Percentiles rank a stretch among this genome's conserved stretches.
phyloP scores from a whole-genome alignment of 805 yeast genomes.

The Pichia manshurica region DNA sequence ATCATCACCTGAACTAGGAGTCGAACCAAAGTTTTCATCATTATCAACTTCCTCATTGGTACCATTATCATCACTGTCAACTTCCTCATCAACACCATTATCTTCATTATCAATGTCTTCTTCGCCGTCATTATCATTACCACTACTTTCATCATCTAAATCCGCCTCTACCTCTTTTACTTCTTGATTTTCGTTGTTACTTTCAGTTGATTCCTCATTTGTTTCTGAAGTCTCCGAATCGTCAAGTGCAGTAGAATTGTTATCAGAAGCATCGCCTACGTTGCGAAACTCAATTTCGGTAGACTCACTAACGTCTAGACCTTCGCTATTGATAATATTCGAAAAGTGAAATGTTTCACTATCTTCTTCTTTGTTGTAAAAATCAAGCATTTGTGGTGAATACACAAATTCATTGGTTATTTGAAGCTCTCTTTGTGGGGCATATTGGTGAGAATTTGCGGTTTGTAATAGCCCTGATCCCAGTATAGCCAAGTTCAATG shows the following conservation, averaged over 20 bases:
- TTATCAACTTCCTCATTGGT: constrained; percentile 5
- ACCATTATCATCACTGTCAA: not conserved
- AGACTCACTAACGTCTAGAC: too few species aligned
- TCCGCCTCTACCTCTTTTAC: not conserved
- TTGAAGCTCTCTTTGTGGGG: not conserved
- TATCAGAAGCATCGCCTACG: too few species aligned
- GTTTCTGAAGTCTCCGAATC: not conserved
- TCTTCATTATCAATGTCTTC: too few species aligned
- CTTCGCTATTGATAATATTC: too few species aligned
- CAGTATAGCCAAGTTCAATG: too few species aligned
- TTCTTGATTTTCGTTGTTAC: not conserved
- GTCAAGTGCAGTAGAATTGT: too few species aligned
- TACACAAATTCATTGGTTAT: not conserved
- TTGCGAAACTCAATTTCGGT: too few species aligned
- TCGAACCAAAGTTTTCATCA: constrained; percentile 8
- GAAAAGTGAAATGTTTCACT: not conserved
- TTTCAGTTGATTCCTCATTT: not conserved
- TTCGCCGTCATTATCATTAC: not conserved
- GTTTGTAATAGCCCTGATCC: too few species aligned
- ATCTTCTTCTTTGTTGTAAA: not conserved
- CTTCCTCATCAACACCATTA: not conserved
- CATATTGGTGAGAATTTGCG: too few species aligned
- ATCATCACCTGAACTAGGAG: constrained; percentile 7
- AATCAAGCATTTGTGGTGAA: not conserved
- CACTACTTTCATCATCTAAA: not conserved